These are phyloP conservation scores for Trichosporon sp. DNA, from an alignment of 1,284 basidiomycete genomes.

Conservation along the genomic window DNA sequence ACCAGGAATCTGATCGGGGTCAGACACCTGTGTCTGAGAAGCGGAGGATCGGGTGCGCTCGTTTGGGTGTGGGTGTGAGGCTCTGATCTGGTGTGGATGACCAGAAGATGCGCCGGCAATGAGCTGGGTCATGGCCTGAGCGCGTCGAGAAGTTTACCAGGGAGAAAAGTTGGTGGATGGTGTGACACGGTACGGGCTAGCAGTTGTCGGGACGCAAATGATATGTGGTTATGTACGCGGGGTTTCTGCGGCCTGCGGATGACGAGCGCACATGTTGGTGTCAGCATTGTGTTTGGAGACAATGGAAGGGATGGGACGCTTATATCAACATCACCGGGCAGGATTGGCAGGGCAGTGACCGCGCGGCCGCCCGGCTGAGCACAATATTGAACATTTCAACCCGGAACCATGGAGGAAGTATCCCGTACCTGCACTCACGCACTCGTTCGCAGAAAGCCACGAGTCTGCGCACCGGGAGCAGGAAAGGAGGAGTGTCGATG, in stretches of 20 bases:
- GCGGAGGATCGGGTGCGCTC: background rate
- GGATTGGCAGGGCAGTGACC: background rate
- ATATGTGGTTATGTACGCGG: background rate
- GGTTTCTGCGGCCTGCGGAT: background rate
- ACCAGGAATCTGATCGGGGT: background rate
- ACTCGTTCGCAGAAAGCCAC: background rate
- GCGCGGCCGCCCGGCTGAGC: background rate
- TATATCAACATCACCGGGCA: background rate
- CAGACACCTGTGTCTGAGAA: background rate
- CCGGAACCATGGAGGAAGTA: background rate
- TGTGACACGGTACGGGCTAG: background rate
- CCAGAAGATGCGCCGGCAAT: background rate
- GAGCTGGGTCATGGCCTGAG: background rate
- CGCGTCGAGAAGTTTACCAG: background rate
- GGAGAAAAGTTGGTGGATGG: background rate
- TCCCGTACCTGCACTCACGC: background rate
- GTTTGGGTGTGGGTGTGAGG: background rate
- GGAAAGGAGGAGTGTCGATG: background rate
- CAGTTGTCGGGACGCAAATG: background rate
- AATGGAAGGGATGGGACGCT: background rate
- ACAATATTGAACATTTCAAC: background rate
- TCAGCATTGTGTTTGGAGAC: conserved; percentile 2
- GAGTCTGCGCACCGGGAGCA: background rate
- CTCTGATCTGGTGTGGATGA: background rate
- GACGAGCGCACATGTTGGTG: background rate